Conservation (phyloP, 345 rosid genomes). For the Jatropha curcas region DNA sequence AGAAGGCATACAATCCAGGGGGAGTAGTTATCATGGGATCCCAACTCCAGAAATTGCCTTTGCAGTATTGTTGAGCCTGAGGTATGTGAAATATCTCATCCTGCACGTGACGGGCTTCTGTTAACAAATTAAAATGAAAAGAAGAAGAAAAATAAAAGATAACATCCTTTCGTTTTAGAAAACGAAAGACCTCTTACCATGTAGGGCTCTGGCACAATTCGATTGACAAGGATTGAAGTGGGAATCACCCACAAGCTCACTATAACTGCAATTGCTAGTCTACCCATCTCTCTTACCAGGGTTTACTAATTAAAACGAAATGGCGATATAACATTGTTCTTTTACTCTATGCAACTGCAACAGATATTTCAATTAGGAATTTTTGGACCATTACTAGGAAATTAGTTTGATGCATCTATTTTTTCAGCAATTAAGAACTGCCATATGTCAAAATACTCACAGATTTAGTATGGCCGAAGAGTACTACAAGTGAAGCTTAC, state of each 20-base stretch:
- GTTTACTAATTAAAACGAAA: neutral
- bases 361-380: neutral
- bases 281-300: slow-evolving; percentile 50
- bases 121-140: neutral
- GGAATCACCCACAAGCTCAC: slow-evolving; percentile 84
- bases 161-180: neutral
- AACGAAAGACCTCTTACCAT: slow-evolving; percentile 60
- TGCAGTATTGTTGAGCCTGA: slow-evolving; percentile 84
- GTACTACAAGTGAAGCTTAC: neutral
- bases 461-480: neutral
- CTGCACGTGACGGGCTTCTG: slow-evolving; percentile 37
- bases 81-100: slow-evolving; percentile 96
- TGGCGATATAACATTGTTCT: neutral
- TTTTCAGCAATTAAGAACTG: neutral
- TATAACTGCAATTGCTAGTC: slow-evolving; percentile 52
- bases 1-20: slow-evolving; percentile 73
- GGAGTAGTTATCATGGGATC: slow-evolving; percentile 99
- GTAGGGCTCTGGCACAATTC: slow-evolving; percentile 74
- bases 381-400: neutral
- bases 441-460: neutral
- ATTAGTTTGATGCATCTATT: neutral
- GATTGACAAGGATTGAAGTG: slow-evolving; percentile 61
- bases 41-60: slow-evolving; percentile 78
- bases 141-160: neutral
- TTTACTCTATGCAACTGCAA: neutral